These are phyloP conservation scores for Eucalyptus decipiens DNA, from an alignment of 345 rosid genomes.

Conservation along the genomic window DNA sequence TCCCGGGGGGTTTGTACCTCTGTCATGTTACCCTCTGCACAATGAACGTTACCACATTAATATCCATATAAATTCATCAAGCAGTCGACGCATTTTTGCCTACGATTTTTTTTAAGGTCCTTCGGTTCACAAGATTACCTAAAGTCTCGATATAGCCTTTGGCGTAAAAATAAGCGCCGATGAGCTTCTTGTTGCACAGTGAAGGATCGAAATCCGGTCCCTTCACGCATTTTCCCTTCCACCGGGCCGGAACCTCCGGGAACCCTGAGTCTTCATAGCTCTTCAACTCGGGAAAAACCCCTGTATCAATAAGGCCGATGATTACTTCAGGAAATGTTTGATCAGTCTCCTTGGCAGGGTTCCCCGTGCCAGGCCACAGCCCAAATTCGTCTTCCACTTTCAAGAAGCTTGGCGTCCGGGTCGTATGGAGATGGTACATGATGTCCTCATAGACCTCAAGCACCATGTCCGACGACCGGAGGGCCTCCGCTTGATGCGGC, in stretches of 20 bases:
- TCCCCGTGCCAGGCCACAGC: conserved; percentile 23
- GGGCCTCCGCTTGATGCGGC: conserved; percentile 31
- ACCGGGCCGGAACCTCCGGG: conserved; percentile 51
- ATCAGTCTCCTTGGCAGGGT: background rate
- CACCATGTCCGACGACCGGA: conserved; percentile 30
- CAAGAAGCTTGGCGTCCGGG: conserved; percentile 65
- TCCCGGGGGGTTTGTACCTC: conserved; percentile 66
- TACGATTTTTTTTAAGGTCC: background rate
- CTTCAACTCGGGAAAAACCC: conserved; percentile 78
- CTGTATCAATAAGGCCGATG: conserved; percentile 77
- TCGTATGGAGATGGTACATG: conserved; percentile 66
- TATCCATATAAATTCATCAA: background rate
- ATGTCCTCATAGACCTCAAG: conserved; percentile 63
- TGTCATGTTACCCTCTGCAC: conserved; percentile 12
- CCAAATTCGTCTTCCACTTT: conserved; percentile 6
- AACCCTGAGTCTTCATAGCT: conserved; percentile 51
- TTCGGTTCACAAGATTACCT: background rate
- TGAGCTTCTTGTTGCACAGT: conserved; percentile 63
- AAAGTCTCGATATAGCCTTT: conserved; percentile 52
- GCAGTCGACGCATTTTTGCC: background rate
- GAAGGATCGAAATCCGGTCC: conserved; percentile 51
- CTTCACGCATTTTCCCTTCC: conserved; percentile 65
- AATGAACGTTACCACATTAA: no score
- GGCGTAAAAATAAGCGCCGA: conserved; percentile 66
- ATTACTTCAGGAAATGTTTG: conserved; percentile 22